These are phyloP conservation scores for Letharia lupina DNA, from an alignment of 495 filamentous ascomycete species.

Conservation along the genomic window DNA sequence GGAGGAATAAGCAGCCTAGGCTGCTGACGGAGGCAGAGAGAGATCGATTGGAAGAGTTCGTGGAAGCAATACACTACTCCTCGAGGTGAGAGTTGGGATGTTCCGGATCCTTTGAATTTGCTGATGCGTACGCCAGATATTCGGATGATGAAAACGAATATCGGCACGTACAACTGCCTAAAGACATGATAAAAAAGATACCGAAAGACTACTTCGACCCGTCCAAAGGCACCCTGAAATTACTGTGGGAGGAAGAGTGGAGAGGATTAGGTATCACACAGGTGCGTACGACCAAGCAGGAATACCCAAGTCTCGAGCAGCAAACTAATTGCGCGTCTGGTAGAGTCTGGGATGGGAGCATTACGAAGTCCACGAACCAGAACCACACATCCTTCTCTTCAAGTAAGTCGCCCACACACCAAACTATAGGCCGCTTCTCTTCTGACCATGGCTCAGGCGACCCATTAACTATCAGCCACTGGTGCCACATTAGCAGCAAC, in stretches of 20 bases:
- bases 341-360: slow-evolving; percentile 98
- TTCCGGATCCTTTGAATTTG: neutral
- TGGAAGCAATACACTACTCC: slow-evolving; percentile 91
- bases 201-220: slow-evolving; percentile 92
- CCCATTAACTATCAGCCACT: slow-evolving; percentile 81
- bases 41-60: slow-evolving; percentile 77
- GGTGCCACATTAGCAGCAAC: slow-evolving; percentile 17
- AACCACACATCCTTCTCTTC: slow-evolving; percentile 96
- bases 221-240: slow-evolving; percentile 82
- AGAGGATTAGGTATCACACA: slow-evolving; percentile 92
- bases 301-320: neutral
- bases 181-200: slow-evolving; percentile 95
- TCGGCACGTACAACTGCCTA: slow-evolving; percentile 93
- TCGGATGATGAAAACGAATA: slow-evolving; percentile 85
- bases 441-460: slow-evolving; percentile 44
- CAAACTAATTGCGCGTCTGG: slow-evolving; percentile 24
- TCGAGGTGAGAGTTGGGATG: slow-evolving; percentile 55
- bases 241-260: slow-evolving; percentile 98
- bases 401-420: slow-evolving; percentile 54
- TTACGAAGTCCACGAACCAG: slow-evolving; percentile 97
- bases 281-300: slow-evolving; percentile 38
- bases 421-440: neutral
- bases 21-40: slow-evolving; percentile 73
- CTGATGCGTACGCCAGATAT: slow-evolving; percentile 48
- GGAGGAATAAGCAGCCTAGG: slow-evolving; percentile 78